phyloP scores from a whole-genome alignment of 2,329 filamentous ascomycete genomes.

The Cryphonectria naterciae region DNA sequence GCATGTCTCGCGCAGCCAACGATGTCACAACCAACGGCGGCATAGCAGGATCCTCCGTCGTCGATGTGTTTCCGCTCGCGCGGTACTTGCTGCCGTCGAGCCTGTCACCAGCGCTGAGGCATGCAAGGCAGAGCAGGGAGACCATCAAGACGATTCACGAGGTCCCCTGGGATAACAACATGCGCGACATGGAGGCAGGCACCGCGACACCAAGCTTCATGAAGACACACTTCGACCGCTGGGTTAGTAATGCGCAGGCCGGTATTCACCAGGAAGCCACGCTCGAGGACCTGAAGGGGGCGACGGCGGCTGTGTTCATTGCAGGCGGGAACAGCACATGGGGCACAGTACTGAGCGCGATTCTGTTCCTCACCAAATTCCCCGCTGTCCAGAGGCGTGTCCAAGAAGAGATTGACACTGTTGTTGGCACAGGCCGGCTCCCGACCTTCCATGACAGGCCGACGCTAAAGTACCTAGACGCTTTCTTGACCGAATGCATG shows the following conservation, averaged over 20 bases:
- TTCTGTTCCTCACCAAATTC: constrained; percentile 48
- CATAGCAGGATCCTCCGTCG: constrained; percentile 43
- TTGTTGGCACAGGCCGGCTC: constrained; percentile 50
- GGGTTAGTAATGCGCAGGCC: constrained; percentile 35
- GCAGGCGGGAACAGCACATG: constrained; percentile 53
- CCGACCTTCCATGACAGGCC: constrained; percentile 51
- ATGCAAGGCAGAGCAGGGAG: constrained; percentile 36
- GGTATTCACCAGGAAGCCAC: constrained; percentile 41
- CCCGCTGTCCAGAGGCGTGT: constrained; percentile 52
- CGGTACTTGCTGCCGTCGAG: constrained; percentile 46
- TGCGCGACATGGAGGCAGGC: constrained; percentile 40
- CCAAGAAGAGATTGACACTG: constrained; percentile 49
- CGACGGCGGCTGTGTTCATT: constrained; percentile 51
- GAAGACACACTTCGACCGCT: constrained; percentile 37
- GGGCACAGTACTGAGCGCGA: constrained; percentile 45
- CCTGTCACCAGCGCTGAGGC: constrained; percentile 32
- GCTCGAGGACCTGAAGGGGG: constrained; percentile 52
- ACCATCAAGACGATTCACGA: constrained; percentile 48
- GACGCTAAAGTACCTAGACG: constrained; percentile 48
- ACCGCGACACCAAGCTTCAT: constrained; percentile 38
- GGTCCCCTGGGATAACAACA: constrained; percentile 43
- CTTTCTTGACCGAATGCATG: constrained; percentile 51
- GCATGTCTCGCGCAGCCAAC: constrained; percentile 34
- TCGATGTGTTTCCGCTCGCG: constrained; percentile 54
- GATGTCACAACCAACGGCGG: constrained; percentile 37